Percentiles rank a stretch among this genome's conserved stretches.
Conservation (phyloP, 176 grass and related monocot species). For the Eleusine indica region DNA sequence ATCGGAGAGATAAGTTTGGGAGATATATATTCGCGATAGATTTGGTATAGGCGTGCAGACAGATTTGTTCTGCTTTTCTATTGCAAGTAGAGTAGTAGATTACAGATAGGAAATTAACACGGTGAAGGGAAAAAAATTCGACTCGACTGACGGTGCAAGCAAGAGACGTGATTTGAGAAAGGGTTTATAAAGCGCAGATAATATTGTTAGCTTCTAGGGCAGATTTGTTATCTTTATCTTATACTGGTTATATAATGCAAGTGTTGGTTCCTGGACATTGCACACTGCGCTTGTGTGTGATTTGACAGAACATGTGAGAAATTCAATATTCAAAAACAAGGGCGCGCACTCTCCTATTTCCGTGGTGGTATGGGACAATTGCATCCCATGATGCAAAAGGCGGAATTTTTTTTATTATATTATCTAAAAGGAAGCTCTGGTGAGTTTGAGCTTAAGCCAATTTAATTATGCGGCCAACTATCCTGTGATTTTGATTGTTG, state of each 20-base stretch:
- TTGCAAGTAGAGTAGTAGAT: not conserved
- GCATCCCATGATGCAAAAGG: not conserved
- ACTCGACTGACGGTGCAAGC: not conserved
- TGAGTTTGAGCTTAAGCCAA: not conserved
- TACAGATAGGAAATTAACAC: not conserved
- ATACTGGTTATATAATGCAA: not conserved
- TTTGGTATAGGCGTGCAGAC: not conserved
- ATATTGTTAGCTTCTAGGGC: not conserved
- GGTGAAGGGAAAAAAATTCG: not conserved
- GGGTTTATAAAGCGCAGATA: not conserved
- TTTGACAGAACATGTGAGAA: not conserved
- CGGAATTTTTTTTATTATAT: not conserved
- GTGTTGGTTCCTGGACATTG: not conserved
- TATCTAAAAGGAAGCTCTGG: not conserved
- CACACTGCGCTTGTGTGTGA: not conserved
- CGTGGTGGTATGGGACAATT: not conserved
- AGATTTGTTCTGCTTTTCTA: not conserved
- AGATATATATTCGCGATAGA: not conserved
- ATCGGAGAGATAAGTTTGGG: not conserved
- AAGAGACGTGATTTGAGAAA: not conserved
- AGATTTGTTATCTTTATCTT: not conserved
- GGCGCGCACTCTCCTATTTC: not conserved
- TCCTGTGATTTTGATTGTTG: not conserved
- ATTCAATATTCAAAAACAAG: not conserved
- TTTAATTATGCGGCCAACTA: not conserved